A percentile compares a stretch with the other conserved stretches of the same genome.
Evolutionary conservation across 164 flowering plant genomes (phyloP).

Genomic region (Buxus sempervirens): DNA sequence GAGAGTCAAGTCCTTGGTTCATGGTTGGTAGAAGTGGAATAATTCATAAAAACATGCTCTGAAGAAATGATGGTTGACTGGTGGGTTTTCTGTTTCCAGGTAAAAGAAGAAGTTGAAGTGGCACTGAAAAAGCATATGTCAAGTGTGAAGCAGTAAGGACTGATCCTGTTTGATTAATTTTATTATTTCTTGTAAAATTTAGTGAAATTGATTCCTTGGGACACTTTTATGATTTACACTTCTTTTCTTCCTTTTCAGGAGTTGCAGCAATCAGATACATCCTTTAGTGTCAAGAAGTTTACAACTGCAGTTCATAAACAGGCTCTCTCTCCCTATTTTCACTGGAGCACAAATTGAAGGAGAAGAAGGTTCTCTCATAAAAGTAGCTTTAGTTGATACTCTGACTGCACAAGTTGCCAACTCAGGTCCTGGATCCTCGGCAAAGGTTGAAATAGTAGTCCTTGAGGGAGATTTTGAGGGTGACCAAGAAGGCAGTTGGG

Average conservation of each 20-base stretch:
- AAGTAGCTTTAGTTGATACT: conserved; percentile 45
- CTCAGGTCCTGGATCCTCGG: conserved; percentile 43
- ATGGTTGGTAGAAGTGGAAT: too few relatives aligned
- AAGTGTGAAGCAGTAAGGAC: conserved; percentile 26
- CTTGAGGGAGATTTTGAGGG: conserved; percentile 64
- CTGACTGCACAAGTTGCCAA: conserved; percentile 31
- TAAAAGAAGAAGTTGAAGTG: conserved; percentile 36
- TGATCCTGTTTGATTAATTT: neutral
- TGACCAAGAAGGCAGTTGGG: conserved; percentile 49
- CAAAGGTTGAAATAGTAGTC: conserved; percentile 52
- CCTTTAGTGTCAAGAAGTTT: conserved; percentile 34
- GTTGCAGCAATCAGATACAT: conserved; percentile 26
- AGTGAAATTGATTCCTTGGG: neutral
- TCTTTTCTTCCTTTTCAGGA: conserved; percentile 27
- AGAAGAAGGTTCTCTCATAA: conserved; percentile 32
- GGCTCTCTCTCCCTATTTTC: conserved; percentile 49
- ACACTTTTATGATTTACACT: conserved; percentile 6
- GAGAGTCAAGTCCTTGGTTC: too few relatives aligned
- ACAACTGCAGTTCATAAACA: conserved; percentile 36
- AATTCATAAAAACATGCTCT: neutral
- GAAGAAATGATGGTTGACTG: neutral
- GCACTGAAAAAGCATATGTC: conserved; percentile 26
- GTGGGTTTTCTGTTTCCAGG: conserved; percentile 19
- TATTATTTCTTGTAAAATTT: neutral
- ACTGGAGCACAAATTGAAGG: conserved; percentile 62